Evolutionary conservation across 75 land plant species (phyloP).

Genomic region (Picea glauca): DNA sequence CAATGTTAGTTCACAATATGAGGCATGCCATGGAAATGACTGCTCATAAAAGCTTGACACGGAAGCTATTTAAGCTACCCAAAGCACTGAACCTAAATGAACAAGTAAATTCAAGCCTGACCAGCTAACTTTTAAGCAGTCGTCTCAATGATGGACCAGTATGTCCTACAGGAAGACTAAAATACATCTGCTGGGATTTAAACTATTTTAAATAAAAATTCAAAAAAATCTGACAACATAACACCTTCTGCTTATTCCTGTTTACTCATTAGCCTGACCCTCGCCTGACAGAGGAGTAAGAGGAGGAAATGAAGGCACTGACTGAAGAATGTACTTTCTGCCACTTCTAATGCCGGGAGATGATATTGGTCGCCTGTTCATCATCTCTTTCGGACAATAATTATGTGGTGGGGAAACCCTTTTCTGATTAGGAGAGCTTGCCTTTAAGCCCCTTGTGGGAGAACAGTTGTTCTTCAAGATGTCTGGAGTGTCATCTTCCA

Average conservation of each 20-base stretch:
- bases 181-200: background rate
- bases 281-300: constrained; percentile 43
- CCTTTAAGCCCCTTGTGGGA: constrained; percentile 43
- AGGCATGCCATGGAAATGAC: background rate
- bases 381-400: constrained; percentile 18
- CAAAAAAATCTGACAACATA: constrained; percentile 1
- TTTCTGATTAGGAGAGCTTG: constrained; percentile 75
- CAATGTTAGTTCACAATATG: background rate
- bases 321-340: constrained; percentile 67
- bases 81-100: background rate
- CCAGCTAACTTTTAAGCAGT: background rate
- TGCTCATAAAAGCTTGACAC: background rate
- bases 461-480: constrained; percentile 50
- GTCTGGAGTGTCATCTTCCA: constrained; percentile 74
- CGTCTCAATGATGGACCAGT: background rate
- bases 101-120: background rate
- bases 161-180: background rate
- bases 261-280: background rate
- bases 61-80: constrained; percentile 1
- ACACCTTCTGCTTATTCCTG: background rate
- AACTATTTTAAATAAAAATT: background rate
- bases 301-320: constrained; percentile 74
- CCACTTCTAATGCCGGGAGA: constrained; percentile 50
- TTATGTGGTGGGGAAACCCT: constrained; percentile 69
- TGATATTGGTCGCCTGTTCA: constrained; percentile 22